Percentiles rank a stretch among this genome's conserved stretches.
Conservation (phyloP, 495 filamentous ascomycete species). For the Lasiosphaeria ovina region DNA sequence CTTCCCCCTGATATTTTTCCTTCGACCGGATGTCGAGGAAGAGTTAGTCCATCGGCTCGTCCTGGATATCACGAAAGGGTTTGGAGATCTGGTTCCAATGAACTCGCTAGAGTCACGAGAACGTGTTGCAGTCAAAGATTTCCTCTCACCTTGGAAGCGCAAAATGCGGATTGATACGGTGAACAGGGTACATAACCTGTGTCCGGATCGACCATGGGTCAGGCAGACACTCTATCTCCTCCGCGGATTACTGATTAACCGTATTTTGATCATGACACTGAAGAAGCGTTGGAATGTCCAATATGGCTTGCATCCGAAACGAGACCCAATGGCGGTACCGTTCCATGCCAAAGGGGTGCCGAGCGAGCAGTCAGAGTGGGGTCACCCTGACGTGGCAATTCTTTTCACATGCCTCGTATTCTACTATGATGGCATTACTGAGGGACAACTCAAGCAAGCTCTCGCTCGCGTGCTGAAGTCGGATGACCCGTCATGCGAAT, state of each 20-base stretch:
- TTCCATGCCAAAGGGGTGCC: slow-evolving; percentile 17
- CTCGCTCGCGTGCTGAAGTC: slow-evolving; percentile 45
- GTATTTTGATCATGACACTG: slow-evolving; percentile 36
- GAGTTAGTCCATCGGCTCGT: slow-evolving; percentile 38
- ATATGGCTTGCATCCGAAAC: slow-evolving; percentile 37
- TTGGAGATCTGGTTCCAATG: slow-evolving; percentile 27
- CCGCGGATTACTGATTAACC: slow-evolving; percentile 37
- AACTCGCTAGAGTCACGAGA: slow-evolving; percentile 24
- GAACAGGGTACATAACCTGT: slow-evolving; percentile 22
- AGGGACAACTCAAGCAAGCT: slow-evolving; percentile 39
- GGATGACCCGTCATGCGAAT: slow-evolving; percentile 50
- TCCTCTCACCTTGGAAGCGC: slow-evolving; percentile 19
- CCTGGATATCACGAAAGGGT: slow-evolving; percentile 36
- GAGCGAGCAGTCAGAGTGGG: slow-evolving; percentile 43
- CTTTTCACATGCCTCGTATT: slow-evolving; percentile 53
- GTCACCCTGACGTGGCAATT: slow-evolving; percentile 57
- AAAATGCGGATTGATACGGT: slow-evolving; percentile 19
- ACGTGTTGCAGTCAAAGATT: slow-evolving; percentile 41
- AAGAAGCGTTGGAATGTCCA: slow-evolving; percentile 47
- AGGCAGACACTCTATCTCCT: slow-evolving; percentile 22
- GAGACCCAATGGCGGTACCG: slow-evolving; percentile 41
- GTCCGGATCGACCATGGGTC: slow-evolving; percentile 27
- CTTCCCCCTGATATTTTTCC: slow-evolving; percentile 47
- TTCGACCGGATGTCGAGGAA: slow-evolving; percentile 44
- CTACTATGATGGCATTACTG: slow-evolving; percentile 48